These are phyloP conservation scores for Kernera saxatilis DNA, from an alignment of 345 rosid genomes.

Conservation along the genomic window DNA sequence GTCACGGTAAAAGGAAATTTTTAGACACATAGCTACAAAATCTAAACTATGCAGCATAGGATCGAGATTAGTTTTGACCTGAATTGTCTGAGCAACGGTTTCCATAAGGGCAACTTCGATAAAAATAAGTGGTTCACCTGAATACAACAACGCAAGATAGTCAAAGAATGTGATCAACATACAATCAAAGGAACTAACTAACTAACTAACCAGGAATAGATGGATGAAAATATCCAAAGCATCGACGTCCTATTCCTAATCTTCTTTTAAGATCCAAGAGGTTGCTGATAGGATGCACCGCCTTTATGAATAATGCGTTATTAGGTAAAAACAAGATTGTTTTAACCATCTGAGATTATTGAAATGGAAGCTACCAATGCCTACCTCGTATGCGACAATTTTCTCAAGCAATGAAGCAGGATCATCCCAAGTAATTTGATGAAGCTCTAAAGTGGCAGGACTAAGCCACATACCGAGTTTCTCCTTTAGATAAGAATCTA, in stretches of 20 bases:
- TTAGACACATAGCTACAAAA: background rate
- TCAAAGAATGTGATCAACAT: background rate
- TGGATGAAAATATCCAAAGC: constrained; percentile 91
- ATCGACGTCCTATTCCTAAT: constrained; percentile 78
- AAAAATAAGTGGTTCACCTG: constrained; percentile 97
- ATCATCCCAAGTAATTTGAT: constrained; percentile 88
- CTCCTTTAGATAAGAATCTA: constrained; percentile 78
- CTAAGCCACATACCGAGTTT: constrained; percentile 88
- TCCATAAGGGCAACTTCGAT: constrained; percentile 93
- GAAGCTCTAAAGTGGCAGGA: constrained; percentile 89
- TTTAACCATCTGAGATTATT: background rate
- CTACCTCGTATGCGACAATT: constrained; percentile 87
- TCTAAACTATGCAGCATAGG: background rate
- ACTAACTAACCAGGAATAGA: constrained; percentile 66
- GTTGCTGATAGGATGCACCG: constrained; percentile 93
- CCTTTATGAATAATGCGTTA: constrained; percentile 39
- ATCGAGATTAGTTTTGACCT: constrained; percentile 38
- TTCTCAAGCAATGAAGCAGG: constrained; percentile 93
- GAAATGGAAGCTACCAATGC: constrained; percentile 10
- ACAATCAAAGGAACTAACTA: constrained; percentile 1
- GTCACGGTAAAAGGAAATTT: constrained; percentile 1
- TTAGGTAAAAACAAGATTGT: background rate
- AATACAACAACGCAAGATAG: background rate
- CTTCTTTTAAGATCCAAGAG: constrained; percentile 90
- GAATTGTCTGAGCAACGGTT: constrained; percentile 72